These are phyloP conservation scores for Protea cynaroides DNA, from an alignment of 164 flowering plant species.

Conservation along the genomic window DNA sequence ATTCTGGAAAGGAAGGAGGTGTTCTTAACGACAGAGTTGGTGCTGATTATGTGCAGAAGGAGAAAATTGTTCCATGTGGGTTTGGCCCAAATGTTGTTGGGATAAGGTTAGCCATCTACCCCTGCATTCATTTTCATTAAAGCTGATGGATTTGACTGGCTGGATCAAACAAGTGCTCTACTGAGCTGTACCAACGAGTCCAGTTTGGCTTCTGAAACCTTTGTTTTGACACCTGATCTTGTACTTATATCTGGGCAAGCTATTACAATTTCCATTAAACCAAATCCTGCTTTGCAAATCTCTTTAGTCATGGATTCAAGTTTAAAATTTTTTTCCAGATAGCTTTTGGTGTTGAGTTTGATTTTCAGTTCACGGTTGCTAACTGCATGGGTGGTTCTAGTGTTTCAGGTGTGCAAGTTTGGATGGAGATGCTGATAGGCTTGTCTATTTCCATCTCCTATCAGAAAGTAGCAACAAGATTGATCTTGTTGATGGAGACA, in stretches of 20 bases:
- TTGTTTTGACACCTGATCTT: too few relatives aligned
- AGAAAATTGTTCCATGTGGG: slow-evolving; percentile 66
- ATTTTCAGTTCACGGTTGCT: slow-evolving; percentile 5
- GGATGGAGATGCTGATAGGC: slow-evolving; percentile 98
- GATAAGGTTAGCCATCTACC: slow-evolving; percentile 47
- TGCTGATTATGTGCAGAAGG: slow-evolving; percentile 97
- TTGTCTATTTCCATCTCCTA: slow-evolving; percentile 64
- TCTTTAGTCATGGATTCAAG: too few relatives aligned
- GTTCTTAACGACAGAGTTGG: slow-evolving; percentile 90
- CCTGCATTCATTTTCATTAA: not conserved
- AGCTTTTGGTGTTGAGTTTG: not conserved
- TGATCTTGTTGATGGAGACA: slow-evolving; percentile 92
- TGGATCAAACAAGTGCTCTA: too few relatives aligned
- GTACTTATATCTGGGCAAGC: too few relatives aligned
- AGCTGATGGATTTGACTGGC: too few relatives aligned
- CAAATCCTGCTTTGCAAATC: too few relatives aligned
- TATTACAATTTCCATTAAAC: too few relatives aligned
- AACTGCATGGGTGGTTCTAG: slow-evolving; percentile 28
- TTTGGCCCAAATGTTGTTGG: slow-evolving; percentile 67
- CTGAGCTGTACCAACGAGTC: too few relatives aligned
- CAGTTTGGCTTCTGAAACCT: too few relatives aligned
- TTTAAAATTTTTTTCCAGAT: too few relatives aligned
- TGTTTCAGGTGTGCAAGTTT: slow-evolving; percentile 95
- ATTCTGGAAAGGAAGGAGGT: slow-evolving; percentile 67
- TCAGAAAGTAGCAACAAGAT: slow-evolving; percentile 35